These are phyloP conservation scores for Talaromyces adpressus DNA, from an alignment of 495 filamentous ascomycete genomes.

Conservation along the genomic window DNA sequence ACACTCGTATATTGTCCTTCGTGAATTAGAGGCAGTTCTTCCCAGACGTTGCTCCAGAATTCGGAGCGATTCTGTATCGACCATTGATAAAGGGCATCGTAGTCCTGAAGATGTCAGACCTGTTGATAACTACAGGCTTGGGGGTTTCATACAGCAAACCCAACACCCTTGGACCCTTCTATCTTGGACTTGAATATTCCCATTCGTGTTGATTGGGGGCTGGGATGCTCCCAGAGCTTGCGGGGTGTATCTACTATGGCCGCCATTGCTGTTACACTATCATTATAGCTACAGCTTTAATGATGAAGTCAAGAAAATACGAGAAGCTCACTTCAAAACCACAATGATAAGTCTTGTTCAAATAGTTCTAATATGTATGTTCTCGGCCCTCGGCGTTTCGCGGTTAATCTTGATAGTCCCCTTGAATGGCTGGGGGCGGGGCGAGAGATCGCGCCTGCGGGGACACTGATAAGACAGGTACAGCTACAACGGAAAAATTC, in stretches of 20 bases:
- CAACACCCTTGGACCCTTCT: constrained; percentile 13
- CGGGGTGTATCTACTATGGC: constrained; percentile 17
- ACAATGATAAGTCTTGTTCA: neutral
- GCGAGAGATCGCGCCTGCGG: neutral
- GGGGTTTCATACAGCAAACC: constrained; percentile 18
- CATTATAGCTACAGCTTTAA: neutral
- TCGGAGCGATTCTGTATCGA: constrained; percentile 51
- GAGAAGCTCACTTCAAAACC: neutral
- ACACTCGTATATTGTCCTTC: constrained; percentile 49
- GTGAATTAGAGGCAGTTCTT: constrained; percentile 51
- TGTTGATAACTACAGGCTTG: constrained; percentile 11
- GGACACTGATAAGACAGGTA: neutral
- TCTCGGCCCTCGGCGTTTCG: neutral
- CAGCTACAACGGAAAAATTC: neutral
- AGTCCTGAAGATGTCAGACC: constrained; percentile 21
- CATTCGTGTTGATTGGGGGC: constrained; percentile 56
- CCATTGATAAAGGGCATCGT: constrained; percentile 57
- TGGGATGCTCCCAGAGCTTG: constrained; percentile 56
- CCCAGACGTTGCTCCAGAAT: constrained; percentile 63
- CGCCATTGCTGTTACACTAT: neutral
- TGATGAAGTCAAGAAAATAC: neutral
- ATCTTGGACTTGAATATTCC: constrained; percentile 41
- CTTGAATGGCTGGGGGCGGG: no score
- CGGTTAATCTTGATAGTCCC: neutral
- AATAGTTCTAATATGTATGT: neutral